Conservation (phyloP, 2,329 filamentous ascomycete genomes). For the Paraconiothyrium brasiliense region DNA sequence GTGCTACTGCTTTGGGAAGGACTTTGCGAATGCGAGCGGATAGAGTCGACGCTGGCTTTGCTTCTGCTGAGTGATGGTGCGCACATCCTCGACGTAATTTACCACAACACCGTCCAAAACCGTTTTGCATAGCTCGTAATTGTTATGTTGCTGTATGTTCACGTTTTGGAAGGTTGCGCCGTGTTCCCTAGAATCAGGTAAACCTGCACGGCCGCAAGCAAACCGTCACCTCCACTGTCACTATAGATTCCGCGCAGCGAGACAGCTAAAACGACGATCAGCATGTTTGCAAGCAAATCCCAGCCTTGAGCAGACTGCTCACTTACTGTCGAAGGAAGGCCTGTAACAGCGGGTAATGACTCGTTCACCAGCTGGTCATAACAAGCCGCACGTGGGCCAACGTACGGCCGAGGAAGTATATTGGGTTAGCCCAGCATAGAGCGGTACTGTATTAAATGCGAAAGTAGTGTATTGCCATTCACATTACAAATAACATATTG, state of each 20-base stretch:
- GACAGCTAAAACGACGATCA: background rate
- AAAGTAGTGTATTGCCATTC: background rate
- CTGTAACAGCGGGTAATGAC: background rate
- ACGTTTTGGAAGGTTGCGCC: background rate
- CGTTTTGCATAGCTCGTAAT: too few relatives aligned
- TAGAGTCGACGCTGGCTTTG: too few relatives aligned
- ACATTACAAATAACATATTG: background rate
- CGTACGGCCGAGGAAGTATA: background rate
- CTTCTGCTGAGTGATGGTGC: too few relatives aligned
- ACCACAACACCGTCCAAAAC: too few relatives aligned
- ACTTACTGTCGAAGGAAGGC: background rate
- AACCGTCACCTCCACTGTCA: background rate
- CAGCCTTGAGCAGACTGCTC: background rate
- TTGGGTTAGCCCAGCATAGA: background rate
- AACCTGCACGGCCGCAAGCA: background rate
- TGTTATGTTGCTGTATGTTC: too few relatives aligned
- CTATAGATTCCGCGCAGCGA: background rate
- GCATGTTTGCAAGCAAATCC: background rate
- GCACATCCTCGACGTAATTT: too few relatives aligned
- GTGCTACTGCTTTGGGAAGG: background rate
- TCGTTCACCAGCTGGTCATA: background rate
- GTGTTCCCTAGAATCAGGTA: background rate
- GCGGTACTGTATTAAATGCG: background rate
- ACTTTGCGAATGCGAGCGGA: background rate
- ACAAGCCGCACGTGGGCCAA: background rate